Percentiles rank a stretch among this genome's conserved stretches.
phyloP scores from a whole-genome alignment of 176 grass and related monocot species.

The Cenchrus americanus region DNA sequence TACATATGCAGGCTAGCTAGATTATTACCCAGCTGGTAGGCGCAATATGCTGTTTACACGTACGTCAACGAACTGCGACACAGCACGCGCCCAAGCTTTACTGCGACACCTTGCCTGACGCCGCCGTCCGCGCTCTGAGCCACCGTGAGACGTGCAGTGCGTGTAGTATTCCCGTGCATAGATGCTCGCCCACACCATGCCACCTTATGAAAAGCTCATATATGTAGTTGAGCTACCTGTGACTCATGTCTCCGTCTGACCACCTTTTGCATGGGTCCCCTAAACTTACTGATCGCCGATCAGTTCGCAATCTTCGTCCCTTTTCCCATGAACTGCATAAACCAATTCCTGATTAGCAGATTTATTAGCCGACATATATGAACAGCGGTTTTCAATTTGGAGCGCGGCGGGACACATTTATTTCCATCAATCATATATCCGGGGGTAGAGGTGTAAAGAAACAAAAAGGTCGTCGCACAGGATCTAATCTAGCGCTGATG shows the following conservation, averaged over 20 bases:
- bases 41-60: not conserved
- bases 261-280: no score
- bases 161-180: not conserved
- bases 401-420: not conserved
- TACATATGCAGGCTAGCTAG: not conserved
- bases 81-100: not conserved
- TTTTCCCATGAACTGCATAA: not conserved
- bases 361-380: not conserved
- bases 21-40: not conserved
- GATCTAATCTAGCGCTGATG: no score
- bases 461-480: no score
- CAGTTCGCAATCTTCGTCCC: not conserved
- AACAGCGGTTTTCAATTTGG: not conserved
- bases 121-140: constrained; percentile 41
- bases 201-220: not conserved
- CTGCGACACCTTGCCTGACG: constrained; percentile 33
- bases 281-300: not conserved
- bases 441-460: no score
- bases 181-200: not conserved
- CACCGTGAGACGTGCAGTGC: not conserved
- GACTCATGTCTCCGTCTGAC: not conserved
- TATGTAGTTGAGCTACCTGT: not conserved
- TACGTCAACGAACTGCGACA: no score
- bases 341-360: not conserved
- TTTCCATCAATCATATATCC: not conserved